phyloP scores from a whole-genome alignment of 139 green algal genomes.

The Chlamydomonas sp. region DNA sequence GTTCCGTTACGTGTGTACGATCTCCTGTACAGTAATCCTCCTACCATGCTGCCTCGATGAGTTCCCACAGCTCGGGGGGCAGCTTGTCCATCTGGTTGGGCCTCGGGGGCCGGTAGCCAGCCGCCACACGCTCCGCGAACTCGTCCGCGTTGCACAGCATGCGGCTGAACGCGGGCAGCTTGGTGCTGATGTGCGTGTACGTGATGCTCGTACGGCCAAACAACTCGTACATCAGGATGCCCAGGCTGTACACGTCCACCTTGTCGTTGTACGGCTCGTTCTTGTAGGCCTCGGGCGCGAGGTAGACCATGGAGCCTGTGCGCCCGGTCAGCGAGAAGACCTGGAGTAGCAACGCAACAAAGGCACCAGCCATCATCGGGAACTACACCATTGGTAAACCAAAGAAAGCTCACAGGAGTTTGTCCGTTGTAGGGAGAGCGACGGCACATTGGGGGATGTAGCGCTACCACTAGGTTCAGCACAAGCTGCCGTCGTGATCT shows the following conservation, averaged over 20 bases:
- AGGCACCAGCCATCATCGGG: too few relatives aligned
- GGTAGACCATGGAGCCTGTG: constrained; percentile 65
- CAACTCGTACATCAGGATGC: constrained; percentile 37
- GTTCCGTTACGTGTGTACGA: too few relatives aligned
- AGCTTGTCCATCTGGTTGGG: constrained; percentile 19
- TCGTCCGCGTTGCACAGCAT: constrained; percentile 26
- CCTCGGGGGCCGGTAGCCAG: constrained; percentile 30
- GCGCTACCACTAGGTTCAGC: too few relatives aligned
- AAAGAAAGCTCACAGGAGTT: too few relatives aligned
- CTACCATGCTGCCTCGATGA: constrained; percentile 25
- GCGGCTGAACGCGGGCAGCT: constrained; percentile 28
- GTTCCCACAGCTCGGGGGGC: constrained; percentile 33
- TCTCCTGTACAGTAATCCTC: not conserved
- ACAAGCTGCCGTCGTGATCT: too few relatives aligned
- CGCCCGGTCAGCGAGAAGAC: constrained; percentile 44
- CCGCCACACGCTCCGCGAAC: constrained; percentile 33
- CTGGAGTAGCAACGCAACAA: not conserved
- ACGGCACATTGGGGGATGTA: too few relatives aligned
- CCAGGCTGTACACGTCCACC: constrained; percentile 43
- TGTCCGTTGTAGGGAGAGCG: too few relatives aligned
- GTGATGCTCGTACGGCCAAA: constrained; percentile 31
- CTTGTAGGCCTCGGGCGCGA: constrained; percentile 74
- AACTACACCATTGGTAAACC: too few relatives aligned
- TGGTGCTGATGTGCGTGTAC: constrained; percentile 35
- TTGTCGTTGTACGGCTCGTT: constrained; percentile 74